These are phyloP conservation scores for Apiospora saccharicola DNA, from an alignment of 2,329 filamentous ascomycete genomes.

Conservation along the genomic window DNA sequence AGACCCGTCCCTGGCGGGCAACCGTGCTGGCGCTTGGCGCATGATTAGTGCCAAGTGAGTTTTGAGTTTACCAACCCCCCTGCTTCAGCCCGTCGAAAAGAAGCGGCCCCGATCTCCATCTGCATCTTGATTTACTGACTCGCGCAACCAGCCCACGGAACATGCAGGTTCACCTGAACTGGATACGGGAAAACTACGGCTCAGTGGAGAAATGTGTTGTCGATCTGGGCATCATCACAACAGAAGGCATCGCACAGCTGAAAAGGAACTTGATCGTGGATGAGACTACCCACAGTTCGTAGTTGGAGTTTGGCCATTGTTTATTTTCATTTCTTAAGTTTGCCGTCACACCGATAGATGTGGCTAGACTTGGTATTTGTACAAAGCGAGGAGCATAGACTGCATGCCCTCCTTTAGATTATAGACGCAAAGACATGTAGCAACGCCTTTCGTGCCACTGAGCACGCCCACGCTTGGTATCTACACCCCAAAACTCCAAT, in stretches of 20 bases:
- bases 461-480: slow-evolving; percentile 7
- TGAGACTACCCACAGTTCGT: slow-evolving; percentile 13
- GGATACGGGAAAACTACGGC: slow-evolving; percentile 67
- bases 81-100: not conserved
- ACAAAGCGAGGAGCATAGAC: not conserved
- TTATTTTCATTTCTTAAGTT: not conserved
- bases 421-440: slow-evolving; percentile 5
- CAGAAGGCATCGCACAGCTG: slow-evolving; percentile 56
- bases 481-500: slow-evolving; percentile 9
- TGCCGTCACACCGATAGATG: not conserved
- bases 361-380: slow-evolving; percentile 14
- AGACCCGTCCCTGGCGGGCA: slow-evolving; percentile 56
- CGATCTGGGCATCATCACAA: slow-evolving; percentile 63
- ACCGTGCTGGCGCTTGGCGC: slow-evolving; percentile 52
- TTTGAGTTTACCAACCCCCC: slow-evolving; percentile 38
- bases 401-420: not conserved
- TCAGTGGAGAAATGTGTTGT: slow-evolving; percentile 70
- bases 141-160: slow-evolving; percentile 49
- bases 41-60: slow-evolving; percentile 55
- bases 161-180: slow-evolving; percentile 58
- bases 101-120: not conserved
- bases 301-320: not conserved
- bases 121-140: not conserved
- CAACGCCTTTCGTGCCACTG: slow-evolving; percentile 5
- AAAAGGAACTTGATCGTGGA: slow-evolving; percentile 41